Base-by-base conservation (phyloP, 805 yeast species). In the Ogataea glucozyma region DNA sequence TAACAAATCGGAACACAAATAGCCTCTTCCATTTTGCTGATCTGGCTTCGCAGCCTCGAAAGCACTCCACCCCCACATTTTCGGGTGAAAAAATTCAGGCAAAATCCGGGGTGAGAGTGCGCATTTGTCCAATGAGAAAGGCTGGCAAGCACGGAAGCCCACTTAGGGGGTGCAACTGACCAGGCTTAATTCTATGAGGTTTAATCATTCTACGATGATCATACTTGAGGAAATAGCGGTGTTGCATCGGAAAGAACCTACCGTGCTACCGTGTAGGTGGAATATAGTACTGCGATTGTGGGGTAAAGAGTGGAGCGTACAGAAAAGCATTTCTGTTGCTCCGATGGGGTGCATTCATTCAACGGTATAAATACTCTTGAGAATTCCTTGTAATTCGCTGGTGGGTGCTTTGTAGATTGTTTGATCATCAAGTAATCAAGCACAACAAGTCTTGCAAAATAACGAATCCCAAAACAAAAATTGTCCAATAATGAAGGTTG, bases 401-500 rank as follows among this genome's bases (percentile, higher is more conserved):
- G 4, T 14, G 16, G 17, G 6, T n/a, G 4, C 13, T 27, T 19
- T 13, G 13, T 19, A 19, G 19, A 30, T 4, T 3, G 32, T 19
- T 30, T 6, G 10, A 7, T 7, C 24, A 22, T 22, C 24, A 22
- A 22, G 7, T 7, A 22, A 22, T 14, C 6, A 11, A 27, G 13
- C 16, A 7, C 19, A 12, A 2, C 27, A 35, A n/a, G n/a, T n/a
- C n/a, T n/a, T n/a, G 36, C 21, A 31, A 17, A 20, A 10, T 11
- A 34, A 16, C 24, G 13, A 12, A n/a, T 24, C 26, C 16, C 22
- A 17, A 17, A 34, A 16, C 20, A 14, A 26, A 24, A 27, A 26
- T n/a, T 24, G 20, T 18, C 18, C 22, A 51, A 41, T 21, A 26
- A 56, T 56, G 58, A 72, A 72, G 61, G 73, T 81, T 44, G 71